These are phyloP conservation scores for Taphrina pruni DNA, from an alignment of 1,139 yeast genomes.

Conservation along the genomic window DNA sequence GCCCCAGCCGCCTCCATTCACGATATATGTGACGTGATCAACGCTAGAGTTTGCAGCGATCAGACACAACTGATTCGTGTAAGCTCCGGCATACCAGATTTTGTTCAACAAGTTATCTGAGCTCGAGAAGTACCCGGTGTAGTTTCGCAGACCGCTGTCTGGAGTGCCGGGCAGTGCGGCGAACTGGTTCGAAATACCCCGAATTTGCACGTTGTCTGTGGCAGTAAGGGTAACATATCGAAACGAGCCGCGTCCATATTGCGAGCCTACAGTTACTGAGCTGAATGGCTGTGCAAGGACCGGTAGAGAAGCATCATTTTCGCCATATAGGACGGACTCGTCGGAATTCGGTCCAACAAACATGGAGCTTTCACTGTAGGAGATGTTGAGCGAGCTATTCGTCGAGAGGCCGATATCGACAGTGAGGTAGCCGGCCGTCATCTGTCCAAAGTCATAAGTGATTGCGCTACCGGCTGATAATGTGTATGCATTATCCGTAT, in stretches of 20 bases:
- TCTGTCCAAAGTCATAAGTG: conserved; percentile 5
- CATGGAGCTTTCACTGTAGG: not conserved
- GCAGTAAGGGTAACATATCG: conserved; percentile 8
- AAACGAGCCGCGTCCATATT: not conserved
- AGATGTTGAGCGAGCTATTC: not conserved
- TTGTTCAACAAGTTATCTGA: conserved; percentile 4
- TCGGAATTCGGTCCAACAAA: not conserved
- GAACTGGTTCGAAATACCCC: not conserved
- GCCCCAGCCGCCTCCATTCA: conserved; percentile 1
- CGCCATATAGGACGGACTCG: not conserved
- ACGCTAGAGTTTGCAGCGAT: not conserved
- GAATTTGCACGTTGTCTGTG: not conserved
- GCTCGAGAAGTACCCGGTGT: conserved; percentile 1
- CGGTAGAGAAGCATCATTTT: not conserved
- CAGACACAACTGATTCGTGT: not conserved
- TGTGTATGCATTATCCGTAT: not conserved
- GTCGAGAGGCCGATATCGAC: not conserved
- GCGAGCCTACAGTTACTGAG: not conserved
- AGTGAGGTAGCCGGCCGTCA: not conserved
- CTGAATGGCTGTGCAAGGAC: not conserved
- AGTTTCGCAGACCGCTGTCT: not conserved
- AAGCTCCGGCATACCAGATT: conserved; percentile 5
- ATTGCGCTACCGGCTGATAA: not conserved
- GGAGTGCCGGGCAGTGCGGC: not conserved
- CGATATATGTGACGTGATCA: not conserved